Conservation (phyloP, 208 protist species). For the Leishmania tropica region DNA sequence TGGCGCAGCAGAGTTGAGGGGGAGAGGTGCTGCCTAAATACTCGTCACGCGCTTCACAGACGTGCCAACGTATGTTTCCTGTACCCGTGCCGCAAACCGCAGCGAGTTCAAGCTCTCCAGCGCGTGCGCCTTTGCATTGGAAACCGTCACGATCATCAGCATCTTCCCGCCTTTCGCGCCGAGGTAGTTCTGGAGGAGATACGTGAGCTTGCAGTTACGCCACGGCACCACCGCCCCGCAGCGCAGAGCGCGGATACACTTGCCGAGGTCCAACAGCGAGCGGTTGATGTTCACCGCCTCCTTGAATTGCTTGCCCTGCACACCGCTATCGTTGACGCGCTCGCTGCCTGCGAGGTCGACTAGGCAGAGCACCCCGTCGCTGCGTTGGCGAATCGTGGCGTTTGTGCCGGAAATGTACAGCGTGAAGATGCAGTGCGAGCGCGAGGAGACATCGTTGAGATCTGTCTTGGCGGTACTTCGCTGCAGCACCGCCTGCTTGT, state of each 20-base stretch:
- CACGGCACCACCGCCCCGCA: slow-evolving; percentile 78
- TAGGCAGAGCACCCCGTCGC: slow-evolving; percentile 81
- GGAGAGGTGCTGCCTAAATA: slow-evolving; percentile 25
- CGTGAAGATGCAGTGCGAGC: slow-evolving; percentile 92
- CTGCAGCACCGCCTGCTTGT: slow-evolving; percentile 63
- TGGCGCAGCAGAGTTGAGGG: neutral
- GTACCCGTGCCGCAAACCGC: slow-evolving; percentile 93
- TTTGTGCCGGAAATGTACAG: slow-evolving; percentile 78
- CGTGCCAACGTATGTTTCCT: slow-evolving; percentile 82
- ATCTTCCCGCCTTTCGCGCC: slow-evolving; percentile 90
- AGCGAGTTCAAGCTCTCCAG: slow-evolving; percentile 90
- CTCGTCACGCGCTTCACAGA: slow-evolving; percentile 79
- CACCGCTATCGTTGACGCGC: slow-evolving; percentile 89
- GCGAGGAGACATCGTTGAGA: slow-evolving; percentile 90
- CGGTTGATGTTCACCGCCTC: slow-evolving; percentile 95
- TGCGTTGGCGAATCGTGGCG: slow-evolving; percentile 65
- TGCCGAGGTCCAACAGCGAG: slow-evolving; percentile 89
- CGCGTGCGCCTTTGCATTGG: slow-evolving; percentile 59
- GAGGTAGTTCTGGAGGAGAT: slow-evolving; percentile 90
- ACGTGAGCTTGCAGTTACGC: slow-evolving; percentile 93
- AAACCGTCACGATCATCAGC: slow-evolving; percentile 94
- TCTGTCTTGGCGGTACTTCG: slow-evolving; percentile 81
- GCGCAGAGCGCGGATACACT: slow-evolving; percentile 92
- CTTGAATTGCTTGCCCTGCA: slow-evolving; percentile 84
- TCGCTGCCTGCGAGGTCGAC: slow-evolving; percentile 96